phyloP scores from a whole-genome alignment of 75 land plant genomes.

The Cunninghamia lanceolata region DNA sequence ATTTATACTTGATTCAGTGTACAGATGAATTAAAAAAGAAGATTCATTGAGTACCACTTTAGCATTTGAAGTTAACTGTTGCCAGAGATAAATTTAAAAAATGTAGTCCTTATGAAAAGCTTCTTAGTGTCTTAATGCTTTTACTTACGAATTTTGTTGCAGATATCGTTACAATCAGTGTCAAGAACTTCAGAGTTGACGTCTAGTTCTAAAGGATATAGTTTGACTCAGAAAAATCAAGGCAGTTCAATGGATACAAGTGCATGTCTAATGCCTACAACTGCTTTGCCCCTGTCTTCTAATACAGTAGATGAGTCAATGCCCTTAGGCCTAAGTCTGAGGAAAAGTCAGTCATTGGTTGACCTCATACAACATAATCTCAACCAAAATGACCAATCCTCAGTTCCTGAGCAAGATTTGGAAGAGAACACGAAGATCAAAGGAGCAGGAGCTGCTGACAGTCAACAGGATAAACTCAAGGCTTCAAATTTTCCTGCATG shows the following conservation, averaged over 20 bases:
- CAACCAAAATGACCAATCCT: conserved; percentile 9
- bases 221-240: not conserved
- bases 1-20: not conserved
- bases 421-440: conserved; percentile 5
- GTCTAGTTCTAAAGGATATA: not conserved
- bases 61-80: not conserved
- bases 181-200: not conserved
- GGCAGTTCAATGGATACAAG: not conserved
- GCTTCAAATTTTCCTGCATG: conserved; percentile 56
- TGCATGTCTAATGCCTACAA: not conserved
- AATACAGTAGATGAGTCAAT: not conserved
- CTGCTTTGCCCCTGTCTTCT: not conserved
- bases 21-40: not conserved
- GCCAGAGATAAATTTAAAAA: not conserved
- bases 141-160: not conserved
- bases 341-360: conserved; percentile 11
- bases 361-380: conserved; percentile 11
- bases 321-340: conserved; percentile 8
- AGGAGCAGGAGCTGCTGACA: conserved; percentile 4
- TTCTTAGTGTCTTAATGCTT: not conserved
- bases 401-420: not conserved
- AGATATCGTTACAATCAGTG: not conserved
- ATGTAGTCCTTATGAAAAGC: not conserved
- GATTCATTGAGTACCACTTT: not conserved
- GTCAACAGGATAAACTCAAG: conserved; percentile 40